Percentiles rank a stretch among this genome's conserved stretches.
phyloP scores from a whole-genome alignment of 164 flowering plant species.

The Kingdonia uniflora region DNA sequence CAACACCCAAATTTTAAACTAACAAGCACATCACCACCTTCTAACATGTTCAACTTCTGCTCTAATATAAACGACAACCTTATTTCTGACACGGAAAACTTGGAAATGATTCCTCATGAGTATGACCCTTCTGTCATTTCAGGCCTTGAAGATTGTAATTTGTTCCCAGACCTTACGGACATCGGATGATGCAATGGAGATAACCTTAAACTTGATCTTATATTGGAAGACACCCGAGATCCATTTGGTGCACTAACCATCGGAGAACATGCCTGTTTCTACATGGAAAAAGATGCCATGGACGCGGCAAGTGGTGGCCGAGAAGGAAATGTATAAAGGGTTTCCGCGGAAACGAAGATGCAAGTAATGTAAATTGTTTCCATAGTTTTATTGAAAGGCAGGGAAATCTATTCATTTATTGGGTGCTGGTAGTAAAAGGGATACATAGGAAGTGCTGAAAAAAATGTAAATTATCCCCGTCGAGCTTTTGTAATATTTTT shows the following conservation, averaged over 20 bases:
- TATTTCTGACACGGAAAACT: slow-evolving; percentile 14
- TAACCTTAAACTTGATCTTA: not conserved
- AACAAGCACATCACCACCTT: slow-evolving; percentile 6
- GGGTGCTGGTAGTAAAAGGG: no score
- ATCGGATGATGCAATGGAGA: slow-evolving; percentile 14
- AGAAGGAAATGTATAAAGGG: not conserved
- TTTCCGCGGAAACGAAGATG: not conserved
- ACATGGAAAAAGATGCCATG: not conserved
- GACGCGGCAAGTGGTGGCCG: not conserved
- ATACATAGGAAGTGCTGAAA: no score
- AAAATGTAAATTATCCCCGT: no score
- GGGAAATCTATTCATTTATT: no score
- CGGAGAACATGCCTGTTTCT: not conserved
- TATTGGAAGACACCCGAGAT: not conserved
- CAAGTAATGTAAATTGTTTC: not conserved
- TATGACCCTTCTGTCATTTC: slow-evolving; percentile 27
- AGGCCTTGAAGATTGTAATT: slow-evolving; percentile 40
- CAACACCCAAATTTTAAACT: slow-evolving; percentile 14
- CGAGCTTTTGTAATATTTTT: no score
- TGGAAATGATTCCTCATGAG: slow-evolving; percentile 19
- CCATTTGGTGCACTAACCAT: not conserved
- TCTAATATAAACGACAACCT: slow-evolving; percentile 11
- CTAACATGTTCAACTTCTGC: not conserved
- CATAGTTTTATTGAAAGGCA: not conserved
- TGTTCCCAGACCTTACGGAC: slow-evolving; percentile 29